Base-by-base conservation (phyloP, 768 basidiomycete species). In the Mycena capillaripes region DNA sequence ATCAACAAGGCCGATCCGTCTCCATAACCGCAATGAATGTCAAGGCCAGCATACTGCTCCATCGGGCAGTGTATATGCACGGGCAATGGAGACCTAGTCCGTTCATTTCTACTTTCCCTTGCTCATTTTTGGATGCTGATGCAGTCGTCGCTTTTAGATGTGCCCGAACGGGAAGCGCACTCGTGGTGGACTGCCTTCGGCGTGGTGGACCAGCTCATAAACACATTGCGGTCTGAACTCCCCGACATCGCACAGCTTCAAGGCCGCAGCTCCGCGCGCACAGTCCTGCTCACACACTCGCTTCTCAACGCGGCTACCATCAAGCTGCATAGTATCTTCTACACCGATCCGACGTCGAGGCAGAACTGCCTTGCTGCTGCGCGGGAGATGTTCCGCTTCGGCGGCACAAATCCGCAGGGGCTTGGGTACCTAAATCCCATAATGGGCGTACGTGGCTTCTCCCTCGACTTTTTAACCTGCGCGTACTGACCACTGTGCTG, bases 271-370 rank as follows among this genome's bases (percentile, higher is more conserved):
- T 79, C 84, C 16, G 77, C 82, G 6, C 81, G 87, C 23, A 81
- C 80, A 30, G 67, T 85, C n/a, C 71, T 88, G 29, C 78, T 90
- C 36, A 86, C 84, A 3, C 88, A 89, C 75, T 84, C 86, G 29
- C 80, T 91, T 23, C 82, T 85, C 21, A 82, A 87, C 36, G 84
- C 85, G 1, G 87, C 89, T 38, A 83, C 83, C 4, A 89, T 90
- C 76, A 88, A 88, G 76, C 84, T 91, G 27, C 87, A 89, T 59
- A 83, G 83, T 68, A 82, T 84, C 8, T 89, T 89, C 74, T 85
- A 86, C 67, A 77, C 83, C 7, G 81, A 85, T 68, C 71, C 84
- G 27, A 73, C 79, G n/a, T 87, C 87, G 27, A 83, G 84, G 65
- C 81, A 85, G 66, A 81, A 79, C 42, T 87, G 87, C 70, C 77